Conservation (phyloP, 345 rosid species). For the Cardamine chenopodiifolia region DNA sequence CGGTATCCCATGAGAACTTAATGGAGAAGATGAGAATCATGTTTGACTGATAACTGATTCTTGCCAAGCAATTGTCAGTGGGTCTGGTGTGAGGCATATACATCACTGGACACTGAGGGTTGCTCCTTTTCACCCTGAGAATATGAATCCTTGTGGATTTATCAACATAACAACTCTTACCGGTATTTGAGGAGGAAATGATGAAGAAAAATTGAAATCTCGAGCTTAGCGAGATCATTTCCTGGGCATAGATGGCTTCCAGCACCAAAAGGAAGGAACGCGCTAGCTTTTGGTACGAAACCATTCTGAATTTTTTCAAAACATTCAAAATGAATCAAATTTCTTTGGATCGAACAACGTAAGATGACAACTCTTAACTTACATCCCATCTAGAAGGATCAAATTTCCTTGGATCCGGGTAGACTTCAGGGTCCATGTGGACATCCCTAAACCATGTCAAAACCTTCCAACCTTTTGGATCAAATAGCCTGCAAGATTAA, state of each 20-base stretch:
- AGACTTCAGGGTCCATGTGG: slow-evolving; percentile 50
- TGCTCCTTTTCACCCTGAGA: slow-evolving; percentile 40
- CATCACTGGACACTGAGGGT: slow-evolving; percentile 37
- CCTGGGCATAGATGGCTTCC: slow-evolving; percentile 59
- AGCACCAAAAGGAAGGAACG: slow-evolving; percentile 60
- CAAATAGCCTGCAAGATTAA: slow-evolving; percentile 44
- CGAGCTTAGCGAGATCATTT: slow-evolving; percentile 57
- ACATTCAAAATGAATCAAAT: neutral
- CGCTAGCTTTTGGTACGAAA: slow-evolving; percentile 45
- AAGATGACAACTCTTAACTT: slow-evolving; percentile 13
- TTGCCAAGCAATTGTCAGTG: slow-evolving; percentile 48
- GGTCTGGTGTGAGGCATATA: slow-evolving; percentile 45
- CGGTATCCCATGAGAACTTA: neutral
- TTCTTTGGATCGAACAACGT: neutral
- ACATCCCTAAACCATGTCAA: slow-evolving; percentile 54
- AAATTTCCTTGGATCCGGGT: slow-evolving; percentile 45
- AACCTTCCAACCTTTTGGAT: slow-evolving; percentile 64
- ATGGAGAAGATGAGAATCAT: slow-evolving; percentile 12
- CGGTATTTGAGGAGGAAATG: slow-evolving; percentile 52
- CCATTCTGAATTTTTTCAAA: slow-evolving; percentile 34
- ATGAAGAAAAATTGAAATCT: slow-evolving; percentile 53
- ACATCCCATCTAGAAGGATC: slow-evolving; percentile 60
- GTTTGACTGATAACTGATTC: slow-evolving; percentile 35
- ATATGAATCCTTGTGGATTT: slow-evolving; percentile 1
- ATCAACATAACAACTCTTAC: slow-evolving; percentile 30